A percentile compares a stretch with the other conserved stretches of the same genome.
Evolutionary conservation across 2,329 filamentous ascomycete genomes (phyloP).

Genomic region (Magnaporthiopsis rhizophila): DNA sequence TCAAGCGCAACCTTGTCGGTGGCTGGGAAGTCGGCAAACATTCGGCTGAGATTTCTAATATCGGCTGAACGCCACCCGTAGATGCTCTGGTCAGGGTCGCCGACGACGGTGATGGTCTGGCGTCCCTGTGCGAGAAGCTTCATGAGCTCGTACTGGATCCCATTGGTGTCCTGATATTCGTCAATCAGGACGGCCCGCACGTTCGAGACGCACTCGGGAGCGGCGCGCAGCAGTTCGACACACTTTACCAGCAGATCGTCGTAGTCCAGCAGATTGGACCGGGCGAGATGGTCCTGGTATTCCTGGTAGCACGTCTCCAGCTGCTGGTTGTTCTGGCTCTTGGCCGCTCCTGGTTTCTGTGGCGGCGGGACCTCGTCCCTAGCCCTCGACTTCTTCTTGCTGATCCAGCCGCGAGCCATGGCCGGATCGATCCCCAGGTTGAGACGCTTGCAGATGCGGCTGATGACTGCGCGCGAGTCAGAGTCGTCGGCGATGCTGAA

Average conservation of each 20-base stretch:
- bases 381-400: conserved; percentile 47
- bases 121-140: conserved; percentile 67
- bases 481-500: conserved; percentile 86
- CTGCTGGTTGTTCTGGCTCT: conserved; percentile 22
- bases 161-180: conserved; percentile 96
- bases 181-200: conserved; percentile 89
- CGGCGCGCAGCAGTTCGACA: conserved; percentile 63
- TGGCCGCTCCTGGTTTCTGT: conserved; percentile 29
- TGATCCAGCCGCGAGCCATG: conserved; percentile 67
- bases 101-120: conserved; percentile 83
- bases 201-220: conserved; percentile 78
- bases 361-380: conserved; percentile 34
- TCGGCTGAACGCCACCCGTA: conserved; percentile 94
- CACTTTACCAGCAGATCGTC: conserved; percentile 86
- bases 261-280: conserved; percentile 83
- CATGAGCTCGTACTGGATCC: conserved; percentile 93
- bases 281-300: conserved; percentile 68
- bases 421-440: conserved; percentile 61
- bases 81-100: conserved; percentile 95
- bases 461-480: conserved; percentile 72
- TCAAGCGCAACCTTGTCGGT: conserved; percentile 80
- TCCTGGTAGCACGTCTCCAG: conserved; percentile 62
- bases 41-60: conserved; percentile 74
- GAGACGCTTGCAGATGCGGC: conserved; percentile 72
- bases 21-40: conserved; percentile 67